Percentiles rank a stretch among this genome's conserved stretches.
These are phyloP conservation scores for Mucor indicus DNA, from an alignment of 371 early-diverging fungal genomes.

Conservation along the genomic window DNA sequence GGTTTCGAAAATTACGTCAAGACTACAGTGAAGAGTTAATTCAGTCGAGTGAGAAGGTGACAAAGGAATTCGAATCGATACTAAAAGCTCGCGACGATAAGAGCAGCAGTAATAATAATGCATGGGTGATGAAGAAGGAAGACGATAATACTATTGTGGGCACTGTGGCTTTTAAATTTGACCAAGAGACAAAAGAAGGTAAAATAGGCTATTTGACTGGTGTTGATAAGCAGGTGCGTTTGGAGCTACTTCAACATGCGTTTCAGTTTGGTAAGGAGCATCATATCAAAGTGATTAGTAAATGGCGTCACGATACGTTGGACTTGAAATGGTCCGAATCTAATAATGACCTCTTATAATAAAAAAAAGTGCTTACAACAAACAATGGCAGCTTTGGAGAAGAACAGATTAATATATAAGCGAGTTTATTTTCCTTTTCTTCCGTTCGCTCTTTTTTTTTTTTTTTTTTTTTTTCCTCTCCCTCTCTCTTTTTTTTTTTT, in stretches of 20 bases:
- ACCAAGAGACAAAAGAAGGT: slow-evolving; percentile 35
- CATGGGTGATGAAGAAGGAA: slow-evolving; percentile 42
- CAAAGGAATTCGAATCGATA: not conserved
- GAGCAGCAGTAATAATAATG: slow-evolving; percentile 23
- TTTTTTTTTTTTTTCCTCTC: slow-evolving; percentile 3
- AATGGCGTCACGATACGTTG: slow-evolving; percentile 25
- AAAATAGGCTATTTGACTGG: slow-evolving; percentile 36
- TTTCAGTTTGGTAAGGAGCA: slow-evolving; percentile 39
- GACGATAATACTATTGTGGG: slow-evolving; percentile 19
- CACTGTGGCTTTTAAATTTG: slow-evolving; percentile 21
- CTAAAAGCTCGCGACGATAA: too few species aligned
- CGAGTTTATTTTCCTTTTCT: not conserved
- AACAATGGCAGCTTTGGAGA: not conserved
- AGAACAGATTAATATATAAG: not conserved
- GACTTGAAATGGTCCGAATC: slow-evolving; percentile 27
- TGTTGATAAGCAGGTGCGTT: slow-evolving; percentile 19
- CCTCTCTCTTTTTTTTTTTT: not conserved
- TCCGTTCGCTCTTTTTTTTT: not conserved
- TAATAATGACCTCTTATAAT: slow-evolving; percentile 22
- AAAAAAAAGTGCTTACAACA: slow-evolving; percentile 2
- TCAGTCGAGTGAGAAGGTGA: slow-evolving; percentile 2
- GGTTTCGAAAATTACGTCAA: slow-evolving; percentile 21
- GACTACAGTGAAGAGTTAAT: slow-evolving; percentile 6
- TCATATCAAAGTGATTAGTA: slow-evolving; percentile 37
- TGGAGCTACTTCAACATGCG: slow-evolving; percentile 33